Percentiles rank a stretch among this genome's conserved stretches.
Evolutionary conservation across 108 stramenopile genomes (phyloP).

Genomic region (Skeletonema costatum): DNA sequence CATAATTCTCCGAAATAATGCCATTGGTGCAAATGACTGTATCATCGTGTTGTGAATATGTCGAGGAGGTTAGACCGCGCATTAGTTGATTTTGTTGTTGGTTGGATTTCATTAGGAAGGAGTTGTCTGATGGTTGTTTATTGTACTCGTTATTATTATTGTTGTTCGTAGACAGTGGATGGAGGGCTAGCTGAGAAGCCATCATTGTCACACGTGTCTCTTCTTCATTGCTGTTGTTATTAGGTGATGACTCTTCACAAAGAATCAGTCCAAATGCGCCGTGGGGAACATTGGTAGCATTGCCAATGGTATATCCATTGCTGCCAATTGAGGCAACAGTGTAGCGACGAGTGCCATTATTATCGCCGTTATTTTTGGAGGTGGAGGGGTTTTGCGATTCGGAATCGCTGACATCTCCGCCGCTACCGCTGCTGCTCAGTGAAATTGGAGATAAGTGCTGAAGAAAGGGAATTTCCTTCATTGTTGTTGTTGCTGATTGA

Average conservation of each 20-base stretch:
- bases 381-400: too few relatives aligned
- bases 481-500: not conserved
- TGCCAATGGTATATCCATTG: not conserved
- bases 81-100: not conserved
- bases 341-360: not conserved
- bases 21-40: constrained; percentile 20
- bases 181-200: not conserved
- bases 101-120: not conserved
- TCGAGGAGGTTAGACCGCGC: constrained; percentile 11
- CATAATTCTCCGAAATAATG: constrained; percentile 1
- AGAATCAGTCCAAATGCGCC: not conserved
- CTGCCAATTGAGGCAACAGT: not conserved
- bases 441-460: not conserved
- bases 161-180: not conserved
- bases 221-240: not conserved
- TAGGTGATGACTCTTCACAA: not conserved
- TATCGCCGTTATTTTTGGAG: not conserved
- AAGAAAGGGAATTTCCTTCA: constrained; percentile 15
- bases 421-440: not conserved
- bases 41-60: constrained; percentile 7
- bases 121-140: not conserved
- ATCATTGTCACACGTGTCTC: not conserved
- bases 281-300: not conserved
- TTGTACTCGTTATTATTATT: too few relatives aligned
- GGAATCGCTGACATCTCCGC: not conserved